Evolutionary conservation across 441 rosid genomes (phyloP), one percentile per base, ranked within the genome.

Genomic region (Gossypium trilobum): DNA sequence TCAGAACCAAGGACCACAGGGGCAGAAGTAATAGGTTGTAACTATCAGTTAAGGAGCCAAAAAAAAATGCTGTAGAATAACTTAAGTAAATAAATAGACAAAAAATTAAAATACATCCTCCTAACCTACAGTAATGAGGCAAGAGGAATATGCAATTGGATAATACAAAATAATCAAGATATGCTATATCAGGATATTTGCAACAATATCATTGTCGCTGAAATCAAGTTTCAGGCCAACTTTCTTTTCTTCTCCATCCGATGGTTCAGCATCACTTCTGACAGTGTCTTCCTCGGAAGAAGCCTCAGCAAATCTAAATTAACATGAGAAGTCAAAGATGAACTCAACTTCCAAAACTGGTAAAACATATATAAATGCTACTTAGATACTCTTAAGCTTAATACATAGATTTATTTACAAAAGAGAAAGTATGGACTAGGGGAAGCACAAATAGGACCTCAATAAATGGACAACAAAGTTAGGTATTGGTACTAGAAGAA

Each of bases 251-350:
- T 73, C 84, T 77, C 60, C 84, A 73, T 80, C 83, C 16, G 76
- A 74, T 42, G 25, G 72, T 74, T 83, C 81, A 29, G 39, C 77
- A 72, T 82, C 87, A 75, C 84, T 85, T 77, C 77, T 66, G 68
- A 9, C 79, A 67, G 90, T 75, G 66, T 86, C 86, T 72, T 78
- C 88, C 19, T 82, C 90, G 27, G 94, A 82, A 27, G 93, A 85
- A 70, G 77, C 70, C 68, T 92, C 99, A 39, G 82, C 78, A 81
- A 82, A 90, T 74, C 97, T 94, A 86, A 48, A 73, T 62, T 64
- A 75, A 57, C 8, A 65, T 44, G 75, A 65, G 31, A 42, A 63
- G 33, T 8, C 46, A 51, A 68, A 51, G 59, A 50, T 14, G 46
- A 68, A 27, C 33, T 68, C 46, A 68, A 27, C 16, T 51, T 27